phyloP scores from a whole-genome alignment of 1,139 yeast species.

The Suhomyces guaymorum region DNA sequence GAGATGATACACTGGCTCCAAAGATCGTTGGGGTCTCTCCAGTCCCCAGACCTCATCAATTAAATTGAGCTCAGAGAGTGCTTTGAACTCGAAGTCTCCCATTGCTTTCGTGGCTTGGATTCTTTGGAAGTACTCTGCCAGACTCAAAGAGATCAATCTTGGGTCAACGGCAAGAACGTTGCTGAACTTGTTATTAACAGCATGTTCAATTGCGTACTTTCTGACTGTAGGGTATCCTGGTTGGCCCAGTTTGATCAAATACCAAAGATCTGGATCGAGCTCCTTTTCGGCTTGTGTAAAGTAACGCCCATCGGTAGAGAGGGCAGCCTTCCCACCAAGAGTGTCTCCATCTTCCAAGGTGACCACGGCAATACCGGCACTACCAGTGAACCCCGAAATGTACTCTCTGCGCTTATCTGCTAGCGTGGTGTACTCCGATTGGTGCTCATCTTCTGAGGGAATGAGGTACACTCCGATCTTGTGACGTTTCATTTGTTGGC shows the following conservation, averaged over 20 bases:
- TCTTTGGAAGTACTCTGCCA: conserved; percentile 37
- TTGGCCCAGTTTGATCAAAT: conserved; percentile 40
- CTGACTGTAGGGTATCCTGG: conserved; percentile 41
- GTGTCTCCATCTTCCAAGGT: conserved; percentile 37
- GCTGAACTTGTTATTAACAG: conserved; percentile 33
- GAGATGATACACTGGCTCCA: conserved; percentile 41
- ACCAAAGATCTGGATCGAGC: conserved; percentile 38
- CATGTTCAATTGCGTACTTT: conserved; percentile 37
- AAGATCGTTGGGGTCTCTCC: conserved; percentile 41
- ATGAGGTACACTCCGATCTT: conserved; percentile 52
- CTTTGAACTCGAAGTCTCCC: conserved; percentile 30
- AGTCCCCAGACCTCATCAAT: conserved; percentile 45
- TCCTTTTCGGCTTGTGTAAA: conserved; percentile 50
- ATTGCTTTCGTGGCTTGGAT: conserved; percentile 23
- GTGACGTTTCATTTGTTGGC: conserved; percentile 42
- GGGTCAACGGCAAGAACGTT: conserved; percentile 46
- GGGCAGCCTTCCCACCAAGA: conserved; percentile 43
- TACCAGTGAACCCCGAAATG: conserved; percentile 56
- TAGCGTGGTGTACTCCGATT: conserved; percentile 52
- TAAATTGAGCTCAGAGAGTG: conserved; percentile 33
- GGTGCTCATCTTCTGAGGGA: conserved; percentile 64
- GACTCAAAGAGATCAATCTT: conserved; percentile 31
- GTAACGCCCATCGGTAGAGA: conserved; percentile 61
- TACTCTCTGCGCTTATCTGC: conserved; percentile 54
- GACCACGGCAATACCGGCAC: conserved; percentile 57